A percentile compares a stretch with the other conserved stretches of the same genome.
Conservation (phyloP, 2,329 filamentous ascomycete species). For the Monilinia fructigena region DNA sequence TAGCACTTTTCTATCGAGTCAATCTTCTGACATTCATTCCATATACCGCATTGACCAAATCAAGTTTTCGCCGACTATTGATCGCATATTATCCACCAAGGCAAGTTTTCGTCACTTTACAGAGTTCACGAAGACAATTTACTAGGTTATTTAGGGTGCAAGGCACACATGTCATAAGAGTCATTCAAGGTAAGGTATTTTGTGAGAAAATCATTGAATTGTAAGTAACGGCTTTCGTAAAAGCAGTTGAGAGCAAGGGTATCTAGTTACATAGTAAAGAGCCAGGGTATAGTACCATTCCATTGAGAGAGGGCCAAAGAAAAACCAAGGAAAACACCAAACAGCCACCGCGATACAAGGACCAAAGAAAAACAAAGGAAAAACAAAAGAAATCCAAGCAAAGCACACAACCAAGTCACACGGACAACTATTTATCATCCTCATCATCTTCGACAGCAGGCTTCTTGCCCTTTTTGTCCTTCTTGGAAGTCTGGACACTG, state of each 20-base stretch:
- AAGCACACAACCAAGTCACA: not conserved
- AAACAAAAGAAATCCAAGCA: not conserved
- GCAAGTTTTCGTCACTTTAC: not conserved
- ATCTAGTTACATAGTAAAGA: not conserved
- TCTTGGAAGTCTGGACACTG: conserved; percentile 14
- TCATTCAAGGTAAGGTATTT: not conserved
- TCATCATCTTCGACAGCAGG: not conserved
- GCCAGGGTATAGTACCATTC: not conserved
- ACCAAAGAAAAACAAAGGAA: not conserved
- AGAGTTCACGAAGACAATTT: not conserved
- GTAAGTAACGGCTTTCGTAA: not conserved
- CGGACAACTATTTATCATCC: not conserved
- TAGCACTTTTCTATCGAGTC: not conserved
- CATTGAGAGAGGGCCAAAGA: not conserved
- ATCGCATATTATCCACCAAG: not conserved
- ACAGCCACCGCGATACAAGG: not conserved
- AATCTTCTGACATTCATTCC: not conserved
- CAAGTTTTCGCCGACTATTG: not conserved
- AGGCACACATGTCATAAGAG: not conserved
- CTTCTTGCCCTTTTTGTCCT: not conserved
- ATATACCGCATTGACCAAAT: too few relatives aligned
- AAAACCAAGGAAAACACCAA: not conserved
- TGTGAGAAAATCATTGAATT: not conserved
- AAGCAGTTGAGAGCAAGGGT: not conserved
- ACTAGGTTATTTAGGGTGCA: not conserved